These are phyloP conservation scores for Candida argentea DNA, from an alignment of 805 yeast species.

Conservation along the genomic window DNA sequence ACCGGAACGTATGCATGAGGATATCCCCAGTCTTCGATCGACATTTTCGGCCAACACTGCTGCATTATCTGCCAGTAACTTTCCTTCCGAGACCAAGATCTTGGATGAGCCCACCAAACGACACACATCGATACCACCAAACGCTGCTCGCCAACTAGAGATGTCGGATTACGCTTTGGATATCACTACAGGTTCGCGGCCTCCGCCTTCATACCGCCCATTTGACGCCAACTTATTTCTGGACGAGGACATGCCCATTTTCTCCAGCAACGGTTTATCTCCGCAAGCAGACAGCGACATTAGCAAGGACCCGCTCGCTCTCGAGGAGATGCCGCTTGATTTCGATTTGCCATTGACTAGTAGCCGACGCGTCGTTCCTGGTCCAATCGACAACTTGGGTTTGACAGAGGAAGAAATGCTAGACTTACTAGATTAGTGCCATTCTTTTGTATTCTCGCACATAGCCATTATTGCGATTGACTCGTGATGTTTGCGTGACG, in stretches of 20 bases:
- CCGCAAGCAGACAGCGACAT: constrained; percentile 7
- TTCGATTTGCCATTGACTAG: not conserved
- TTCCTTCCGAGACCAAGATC: no score
- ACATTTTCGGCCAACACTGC: constrained; percentile 11
- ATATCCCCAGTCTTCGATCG: constrained; percentile 2
- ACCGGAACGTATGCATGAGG: constrained; percentile 1
- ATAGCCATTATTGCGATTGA: no score
- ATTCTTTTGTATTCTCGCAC: no score
- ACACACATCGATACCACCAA: constrained; percentile 4
- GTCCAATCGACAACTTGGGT: constrained; percentile 15
- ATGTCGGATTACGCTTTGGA: constrained; percentile 45
- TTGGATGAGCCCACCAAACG: no score
- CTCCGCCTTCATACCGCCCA: constrained; percentile 35
- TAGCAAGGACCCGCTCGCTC: constrained; percentile 6
- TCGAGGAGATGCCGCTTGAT: not conserved
- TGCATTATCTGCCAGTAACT: constrained; percentile 11
- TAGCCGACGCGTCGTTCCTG: no score
- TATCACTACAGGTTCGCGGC: constrained; percentile 28
- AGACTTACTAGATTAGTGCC: constrained; percentile 27
- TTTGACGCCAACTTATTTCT: constrained; percentile 32
- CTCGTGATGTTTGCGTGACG: no score
- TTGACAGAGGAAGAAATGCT: constrained; percentile 23
- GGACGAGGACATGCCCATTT: constrained; percentile 11
- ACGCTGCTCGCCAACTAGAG: constrained; percentile 13
- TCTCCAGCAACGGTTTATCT: constrained; percentile 10